Base-by-base conservation (phyloP, 2,329 filamentous ascomycete species). In the Alternaria gansuensis region DNA sequence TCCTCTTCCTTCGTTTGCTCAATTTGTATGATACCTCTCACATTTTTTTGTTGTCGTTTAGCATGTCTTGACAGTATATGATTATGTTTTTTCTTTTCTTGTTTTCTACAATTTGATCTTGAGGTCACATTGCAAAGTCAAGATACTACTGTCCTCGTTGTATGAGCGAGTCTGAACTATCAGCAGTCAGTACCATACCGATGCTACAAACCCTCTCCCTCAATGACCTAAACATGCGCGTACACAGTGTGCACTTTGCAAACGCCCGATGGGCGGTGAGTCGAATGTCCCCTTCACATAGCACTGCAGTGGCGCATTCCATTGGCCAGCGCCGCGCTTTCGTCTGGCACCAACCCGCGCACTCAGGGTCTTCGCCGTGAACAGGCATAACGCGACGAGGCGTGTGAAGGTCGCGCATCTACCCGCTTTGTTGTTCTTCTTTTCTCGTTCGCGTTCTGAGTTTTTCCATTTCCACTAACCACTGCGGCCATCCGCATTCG, bases 191-290 rank as follows among this genome's bases (percentile, higher is more conserved):
- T 40, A 13, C n/a, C 4, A 40, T 11, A 17, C 7, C 10, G 3
- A 26, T 28, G 17, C 23, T 10, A n/a, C 24, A 6, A 29, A 21
- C 14, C 0, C 21, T 4, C 13, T 23, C 17, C 5, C 17, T 13
- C 3, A 26, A 10, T 37, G 49, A 54, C 39, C 9, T 40, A 13
- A 10, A 28, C 24, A 51, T 51, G 34, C 24, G 26, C 13, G 26
- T 26, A 14, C 17, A 39, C 10, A 31, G 26, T n/a, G 2, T 31
- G 34, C 44, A 9, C 13, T 33, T 9, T 33, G 28, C 52, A 54
- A 54, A 54, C 52, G 43, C 44, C 26, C n/a, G 34, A 21, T 41
- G 34, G 9, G 34, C 34, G 52, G 52, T 54, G 52, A 49, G 43
- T 33, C 14, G 43, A 28, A 46, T 46, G 21, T 29, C 26, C 36